Evolutionary conservation across 2,329 filamentous ascomycete species (phyloP).

Genomic region (Neoscytalidium dimidiatum): DNA sequence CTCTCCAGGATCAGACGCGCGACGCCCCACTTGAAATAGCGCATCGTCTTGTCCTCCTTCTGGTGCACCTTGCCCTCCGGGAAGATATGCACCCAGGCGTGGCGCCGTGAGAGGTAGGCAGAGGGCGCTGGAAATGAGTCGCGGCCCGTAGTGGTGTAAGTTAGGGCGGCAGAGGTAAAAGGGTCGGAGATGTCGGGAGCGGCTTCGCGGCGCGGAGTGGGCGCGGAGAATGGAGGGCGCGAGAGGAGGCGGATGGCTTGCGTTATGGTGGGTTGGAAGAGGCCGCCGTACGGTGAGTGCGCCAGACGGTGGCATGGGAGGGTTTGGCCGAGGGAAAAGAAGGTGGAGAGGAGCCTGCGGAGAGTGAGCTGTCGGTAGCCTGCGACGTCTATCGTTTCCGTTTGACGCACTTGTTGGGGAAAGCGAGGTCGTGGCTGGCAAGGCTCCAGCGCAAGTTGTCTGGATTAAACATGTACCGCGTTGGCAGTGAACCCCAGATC

Average conservation of each 20-base stretch:
- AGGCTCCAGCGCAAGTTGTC: slow-evolving; percentile 84
- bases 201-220: background rate
- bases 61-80: slow-evolving; percentile 96
- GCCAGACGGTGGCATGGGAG: slow-evolving; percentile 82
- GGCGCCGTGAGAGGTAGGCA: slow-evolving; percentile 66
- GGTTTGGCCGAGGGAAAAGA: slow-evolving; percentile 89
- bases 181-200: slow-evolving; percentile 49
- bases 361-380: background rate
- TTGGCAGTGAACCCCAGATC: slow-evolving; percentile 86
- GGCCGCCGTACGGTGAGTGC: slow-evolving; percentile 77
- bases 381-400: background rate
- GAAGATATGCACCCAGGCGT: slow-evolving; percentile 92
- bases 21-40: slow-evolving; percentile 98
- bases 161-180: slow-evolving; percentile 55
- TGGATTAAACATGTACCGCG: slow-evolving; percentile 70
- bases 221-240: slow-evolving; percentile 48
- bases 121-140: slow-evolving; percentile 73
- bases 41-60: slow-evolving; percentile 73
- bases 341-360: slow-evolving; percentile 65
- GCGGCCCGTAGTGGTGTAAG: slow-evolving; percentile 65
- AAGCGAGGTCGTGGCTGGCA: slow-evolving; percentile 94
- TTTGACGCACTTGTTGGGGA: slow-evolving; percentile 70
- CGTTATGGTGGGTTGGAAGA: slow-evolving; percentile 86
- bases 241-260: slow-evolving; percentile 85
- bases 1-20: slow-evolving; percentile 88